Conservation (phyloP, 2,329 filamentous ascomycete species). For the Calonectria henricotiae region DNA sequence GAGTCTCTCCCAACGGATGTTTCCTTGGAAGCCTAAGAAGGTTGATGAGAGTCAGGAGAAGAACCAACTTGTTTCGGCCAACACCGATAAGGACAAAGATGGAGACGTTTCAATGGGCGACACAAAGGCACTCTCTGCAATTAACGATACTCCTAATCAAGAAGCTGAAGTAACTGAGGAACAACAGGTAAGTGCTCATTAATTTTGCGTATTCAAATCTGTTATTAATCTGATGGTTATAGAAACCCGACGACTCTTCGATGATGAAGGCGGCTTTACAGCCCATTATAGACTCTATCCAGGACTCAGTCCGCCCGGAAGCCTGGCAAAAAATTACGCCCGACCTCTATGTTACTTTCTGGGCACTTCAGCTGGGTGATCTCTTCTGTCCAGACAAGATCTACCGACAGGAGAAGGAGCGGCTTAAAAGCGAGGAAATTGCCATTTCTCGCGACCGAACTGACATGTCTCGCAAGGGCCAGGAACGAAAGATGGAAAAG, state of each 20-base stretch:
- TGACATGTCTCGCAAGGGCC: constrained; percentile 78
- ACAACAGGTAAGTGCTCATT: constrained; percentile 56
- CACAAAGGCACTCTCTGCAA: constrained; percentile 52
- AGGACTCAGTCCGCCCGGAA: constrained; percentile 72
- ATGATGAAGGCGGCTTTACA: constrained; percentile 68
- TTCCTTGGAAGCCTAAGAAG: constrained; percentile 61
- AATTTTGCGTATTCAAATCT: constrained; percentile 35
- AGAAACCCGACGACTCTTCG: constrained; percentile 58
- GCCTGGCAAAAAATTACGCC: constrained; percentile 82
- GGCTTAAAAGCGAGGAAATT: constrained; percentile 77
- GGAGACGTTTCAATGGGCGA: constrained; percentile 72
- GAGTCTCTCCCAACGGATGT: constrained; percentile 80
- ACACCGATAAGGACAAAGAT: constrained; percentile 64
- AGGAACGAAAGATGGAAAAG: constrained; percentile 76
- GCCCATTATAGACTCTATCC: constrained; percentile 80
- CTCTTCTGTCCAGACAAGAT: constrained; percentile 82
- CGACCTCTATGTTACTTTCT: constrained; percentile 92
- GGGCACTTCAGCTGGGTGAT: constrained; percentile 89
- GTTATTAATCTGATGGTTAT: constrained; percentile 50
- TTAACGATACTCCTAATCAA: constrained; percentile 50
- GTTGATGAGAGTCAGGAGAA: constrained; percentile 52
- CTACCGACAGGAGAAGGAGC: constrained; percentile 83
- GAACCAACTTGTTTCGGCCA: constrained; percentile 44
- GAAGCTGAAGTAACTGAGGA: constrained; percentile 53
- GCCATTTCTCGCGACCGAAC: constrained; percentile 80